These are phyloP conservation scores for Scopulariopsis brevicaulis DNA, from an alignment of 2,329 filamentous ascomycete genomes.

Conservation along the genomic window DNA sequence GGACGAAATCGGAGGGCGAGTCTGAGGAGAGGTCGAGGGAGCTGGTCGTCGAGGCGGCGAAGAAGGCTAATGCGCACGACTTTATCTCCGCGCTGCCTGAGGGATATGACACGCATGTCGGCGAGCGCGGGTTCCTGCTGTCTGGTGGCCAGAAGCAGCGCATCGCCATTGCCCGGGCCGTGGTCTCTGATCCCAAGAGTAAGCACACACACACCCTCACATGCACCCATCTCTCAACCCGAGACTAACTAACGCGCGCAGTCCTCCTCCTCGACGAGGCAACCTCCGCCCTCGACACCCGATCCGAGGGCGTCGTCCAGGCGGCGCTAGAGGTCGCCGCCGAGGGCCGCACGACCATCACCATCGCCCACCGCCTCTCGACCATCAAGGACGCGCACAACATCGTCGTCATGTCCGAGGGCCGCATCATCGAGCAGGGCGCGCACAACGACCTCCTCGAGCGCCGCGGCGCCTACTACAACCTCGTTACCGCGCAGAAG, in stretches of 20 bases:
- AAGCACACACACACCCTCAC: constrained; percentile 13
- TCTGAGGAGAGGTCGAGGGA: constrained; percentile 56
- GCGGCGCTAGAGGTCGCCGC: constrained; percentile 81
- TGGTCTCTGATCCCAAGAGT: constrained; percentile 82
- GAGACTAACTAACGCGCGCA: constrained; percentile 10
- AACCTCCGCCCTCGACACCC: constrained; percentile 86
- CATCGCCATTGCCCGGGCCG: constrained; percentile 83
- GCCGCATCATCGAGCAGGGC: constrained; percentile 85
- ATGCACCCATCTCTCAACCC: too few species aligned
- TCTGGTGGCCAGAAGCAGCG: constrained; percentile 96
- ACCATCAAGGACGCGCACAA: constrained; percentile 93
- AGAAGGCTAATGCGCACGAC: constrained; percentile 87
- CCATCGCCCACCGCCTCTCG: constrained; percentile 88
- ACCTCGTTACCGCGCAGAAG: constrained; percentile 78
- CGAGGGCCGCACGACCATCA: constrained; percentile 82
- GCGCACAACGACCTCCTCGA: constrained; percentile 72
- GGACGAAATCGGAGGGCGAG: constrained; percentile 62
- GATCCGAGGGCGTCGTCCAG: constrained; percentile 89
- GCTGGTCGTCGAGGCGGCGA: constrained; percentile 69
- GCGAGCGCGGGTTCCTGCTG: constrained; percentile 82
- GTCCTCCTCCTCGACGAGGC: constrained; percentile 89
- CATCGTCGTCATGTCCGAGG: constrained; percentile 84
- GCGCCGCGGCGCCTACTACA: constrained; percentile 62
- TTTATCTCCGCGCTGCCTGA: constrained; percentile 77
- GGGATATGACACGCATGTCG: constrained; percentile 89